A percentile compares a stretch with the other conserved stretches of the same genome.
Conservation (phyloP, 23 red algal species). For the Gracilaria caudata region DNA sequence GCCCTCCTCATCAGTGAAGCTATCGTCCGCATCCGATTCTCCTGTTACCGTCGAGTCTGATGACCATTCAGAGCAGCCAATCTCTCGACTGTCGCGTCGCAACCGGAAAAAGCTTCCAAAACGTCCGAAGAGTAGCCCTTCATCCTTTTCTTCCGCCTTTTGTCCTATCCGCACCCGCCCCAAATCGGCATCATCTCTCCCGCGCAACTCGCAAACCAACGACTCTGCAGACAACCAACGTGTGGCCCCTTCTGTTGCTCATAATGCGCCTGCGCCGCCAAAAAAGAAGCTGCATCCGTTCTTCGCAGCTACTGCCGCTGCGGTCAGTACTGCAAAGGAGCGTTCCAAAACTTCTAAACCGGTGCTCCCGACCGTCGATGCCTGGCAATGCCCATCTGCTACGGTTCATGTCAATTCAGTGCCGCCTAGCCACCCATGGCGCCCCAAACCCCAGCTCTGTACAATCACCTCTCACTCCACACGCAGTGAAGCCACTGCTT, state of each 20-base stretch:
- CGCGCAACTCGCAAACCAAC: not conserved
- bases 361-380: not conserved
- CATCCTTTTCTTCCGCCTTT: not conserved
- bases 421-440: conserved; percentile 1
- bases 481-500: not conserved
- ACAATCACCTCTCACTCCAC: not conserved
- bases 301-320: conserved; percentile 49
- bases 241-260: too few relatives aligned
- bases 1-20: too few relatives aligned
- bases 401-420: conserved; percentile 60
- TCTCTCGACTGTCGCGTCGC: conserved; percentile 20
- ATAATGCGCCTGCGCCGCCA: not conserved
- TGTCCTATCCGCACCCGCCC: not conserved
- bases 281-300: conserved; percentile 64
- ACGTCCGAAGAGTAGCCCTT: not conserved
- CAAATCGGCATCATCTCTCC: not conserved
- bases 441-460: not conserved
- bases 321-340: conserved; percentile 29
- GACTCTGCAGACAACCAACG: not conserved
- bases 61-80: not conserved
- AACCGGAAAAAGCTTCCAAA: not conserved
- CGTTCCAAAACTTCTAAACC: conserved; percentile 20
- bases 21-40: not conserved
- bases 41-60: not conserved
- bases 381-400: conserved; percentile 19